These are phyloP conservation scores for Hebeloma cylindrosporum DNA, from an alignment of 768 basidiomycete species.

Conservation along the genomic window DNA sequence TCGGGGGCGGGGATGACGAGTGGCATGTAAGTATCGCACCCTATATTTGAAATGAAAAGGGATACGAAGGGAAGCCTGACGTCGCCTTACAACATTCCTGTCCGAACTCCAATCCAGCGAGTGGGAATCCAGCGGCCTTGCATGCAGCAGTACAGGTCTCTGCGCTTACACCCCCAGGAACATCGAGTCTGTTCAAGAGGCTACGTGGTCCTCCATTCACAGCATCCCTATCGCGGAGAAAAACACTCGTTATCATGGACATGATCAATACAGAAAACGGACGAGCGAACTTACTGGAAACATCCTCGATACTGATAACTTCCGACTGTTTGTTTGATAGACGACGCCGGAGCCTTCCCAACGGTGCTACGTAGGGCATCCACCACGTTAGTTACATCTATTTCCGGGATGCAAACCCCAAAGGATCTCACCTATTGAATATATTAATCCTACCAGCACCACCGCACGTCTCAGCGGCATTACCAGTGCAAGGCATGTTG, in stretches of 20 bases:
- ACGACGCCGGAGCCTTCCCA: not conserved
- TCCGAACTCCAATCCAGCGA: constrained; percentile 15
- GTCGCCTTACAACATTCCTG: constrained; percentile 14
- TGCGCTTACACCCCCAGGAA: constrained; percentile 2
- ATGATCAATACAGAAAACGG: not conserved
- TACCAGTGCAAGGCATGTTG: constrained; percentile 8
- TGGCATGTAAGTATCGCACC: constrained; percentile 9
- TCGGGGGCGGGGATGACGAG: constrained; percentile 25
- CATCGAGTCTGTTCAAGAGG: not conserved
- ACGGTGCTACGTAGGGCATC: not conserved
- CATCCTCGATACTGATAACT: constrained; percentile 4
- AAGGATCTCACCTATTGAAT: constrained; percentile 5
- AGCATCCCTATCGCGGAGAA: not conserved
- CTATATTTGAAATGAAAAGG: not conserved
- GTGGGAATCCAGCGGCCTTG: not conserved
- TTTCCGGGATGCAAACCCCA: not conserved
- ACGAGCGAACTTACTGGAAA: constrained; percentile 2
- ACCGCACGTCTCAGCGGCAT: constrained; percentile 4
- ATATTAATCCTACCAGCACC: constrained; percentile 5
- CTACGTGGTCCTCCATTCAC: constrained; percentile 7
- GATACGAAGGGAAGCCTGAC: not conserved
- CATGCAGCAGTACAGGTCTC: constrained; percentile 12
- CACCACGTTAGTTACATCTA: not conserved
- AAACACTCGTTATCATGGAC: not conserved
- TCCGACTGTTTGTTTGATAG: constrained; percentile 1